Evolutionary conservation across 306 rosid genomes (phyloP).

Genomic region (Vigna hirtella): DNA sequence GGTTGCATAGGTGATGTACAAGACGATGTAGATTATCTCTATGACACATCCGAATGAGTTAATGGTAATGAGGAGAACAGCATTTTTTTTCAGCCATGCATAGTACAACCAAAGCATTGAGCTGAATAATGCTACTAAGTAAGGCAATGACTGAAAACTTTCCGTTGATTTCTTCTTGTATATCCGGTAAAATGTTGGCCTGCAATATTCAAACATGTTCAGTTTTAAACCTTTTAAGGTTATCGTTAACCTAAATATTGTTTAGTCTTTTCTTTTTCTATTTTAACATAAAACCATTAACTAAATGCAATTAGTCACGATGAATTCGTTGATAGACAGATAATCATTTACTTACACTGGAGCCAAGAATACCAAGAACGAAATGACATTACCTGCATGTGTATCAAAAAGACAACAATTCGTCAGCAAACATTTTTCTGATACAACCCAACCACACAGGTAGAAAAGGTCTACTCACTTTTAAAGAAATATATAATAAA

Average conservation of each 20-base stretch:
- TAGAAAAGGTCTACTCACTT: not conserved
- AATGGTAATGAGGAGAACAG: slow-evolving; percentile 67
- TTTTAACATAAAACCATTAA: not conserved
- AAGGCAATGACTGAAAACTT: slow-evolving; percentile 71
- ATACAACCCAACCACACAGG: not conserved
- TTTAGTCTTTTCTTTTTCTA: not conserved
- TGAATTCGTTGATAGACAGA: not conserved
- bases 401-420: slow-evolving; percentile 6
- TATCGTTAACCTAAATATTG: not conserved
- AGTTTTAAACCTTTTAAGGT: too few species aligned
- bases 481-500: not conserved
- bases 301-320: not conserved
- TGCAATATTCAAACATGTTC: slow-evolving; percentile 37
- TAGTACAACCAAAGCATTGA: slow-evolving; percentile 73
- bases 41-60: slow-evolving; percentile 67
- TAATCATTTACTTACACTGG: slow-evolving; percentile 60
- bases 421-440: not conserved
- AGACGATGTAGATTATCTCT: slow-evolving; percentile 58
- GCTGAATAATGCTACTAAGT: slow-evolving; percentile 73
- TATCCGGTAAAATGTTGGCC: slow-evolving; percentile 69
- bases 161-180: slow-evolving; percentile 69
- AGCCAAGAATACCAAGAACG: slow-evolving; percentile 80
- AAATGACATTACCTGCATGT: slow-evolving; percentile 65
- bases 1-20: slow-evolving; percentile 59
- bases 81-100: slow-evolving; percentile 56